Evolutionary conservation across 352 stramenopile species (phyloP).

Genomic region (Pythium myriotylum): DNA sequence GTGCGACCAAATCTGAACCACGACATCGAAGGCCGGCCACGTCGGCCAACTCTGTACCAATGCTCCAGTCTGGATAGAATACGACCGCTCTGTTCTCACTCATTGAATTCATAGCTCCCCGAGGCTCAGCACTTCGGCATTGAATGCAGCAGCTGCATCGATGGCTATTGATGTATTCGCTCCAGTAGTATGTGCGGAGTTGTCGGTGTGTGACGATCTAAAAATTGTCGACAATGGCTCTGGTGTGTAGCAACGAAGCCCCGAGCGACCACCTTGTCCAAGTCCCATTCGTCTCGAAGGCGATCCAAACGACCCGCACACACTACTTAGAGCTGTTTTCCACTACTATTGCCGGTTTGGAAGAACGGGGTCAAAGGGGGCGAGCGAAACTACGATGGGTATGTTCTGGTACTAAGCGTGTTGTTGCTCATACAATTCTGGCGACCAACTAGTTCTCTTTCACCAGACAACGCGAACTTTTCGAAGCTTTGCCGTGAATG

Average conservation of each 20-base stretch:
- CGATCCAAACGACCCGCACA: conserved; percentile 80
- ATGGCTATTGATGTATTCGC: not conserved
- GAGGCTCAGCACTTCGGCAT: not conserved
- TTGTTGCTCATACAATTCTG: not conserved
- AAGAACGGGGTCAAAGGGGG: conserved; percentile 63
- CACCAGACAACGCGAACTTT: conserved; percentile 83
- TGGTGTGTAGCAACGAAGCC: no score
- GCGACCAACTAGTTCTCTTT: not conserved
- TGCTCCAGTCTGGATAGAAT: no score
- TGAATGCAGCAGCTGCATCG: not conserved
- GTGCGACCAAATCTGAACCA: conserved; percentile 29
- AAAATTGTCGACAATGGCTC: no score
- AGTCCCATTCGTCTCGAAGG: conserved; percentile 42
- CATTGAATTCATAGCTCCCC: not conserved
- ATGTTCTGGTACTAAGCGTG: conserved; percentile 21
- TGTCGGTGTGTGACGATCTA: not conserved
- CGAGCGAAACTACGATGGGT: conserved; percentile 72
- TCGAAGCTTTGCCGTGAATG: conserved; percentile 85
- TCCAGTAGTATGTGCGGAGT: not conserved
- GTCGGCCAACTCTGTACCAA: conserved; percentile 17
- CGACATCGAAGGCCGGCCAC: conserved; percentile 13
- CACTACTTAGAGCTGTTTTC: conserved; percentile 78
- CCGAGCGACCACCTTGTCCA: conserved; percentile 19
- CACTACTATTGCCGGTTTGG: conserved; percentile 88
- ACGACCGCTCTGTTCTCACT: no score